Percentiles rank a stretch among this genome's conserved stretches.
phyloP scores from a whole-genome alignment of 345 rosid species.

The Syzygium aromaticum region DNA sequence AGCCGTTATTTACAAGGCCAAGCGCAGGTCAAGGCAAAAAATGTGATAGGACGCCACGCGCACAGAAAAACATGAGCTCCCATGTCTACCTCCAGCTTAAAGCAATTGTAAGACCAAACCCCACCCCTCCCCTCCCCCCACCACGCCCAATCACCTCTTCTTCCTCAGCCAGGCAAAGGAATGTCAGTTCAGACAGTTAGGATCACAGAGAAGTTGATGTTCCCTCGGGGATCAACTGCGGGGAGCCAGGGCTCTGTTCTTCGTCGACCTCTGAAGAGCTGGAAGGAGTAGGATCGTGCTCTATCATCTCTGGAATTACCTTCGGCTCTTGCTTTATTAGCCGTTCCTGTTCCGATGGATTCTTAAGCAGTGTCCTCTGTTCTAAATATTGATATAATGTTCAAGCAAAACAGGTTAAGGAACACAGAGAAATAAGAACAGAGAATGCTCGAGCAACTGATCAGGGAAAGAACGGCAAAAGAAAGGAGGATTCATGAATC shows the following conservation, averaged over 20 bases:
- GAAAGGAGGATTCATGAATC: not conserved
- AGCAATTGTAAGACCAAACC: not conserved
- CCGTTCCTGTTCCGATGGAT: slow-evolving; percentile 33
- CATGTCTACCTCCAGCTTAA: not conserved
- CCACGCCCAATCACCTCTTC: not conserved
- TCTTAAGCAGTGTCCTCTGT: slow-evolving; percentile 23
- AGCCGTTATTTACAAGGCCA: not conserved
- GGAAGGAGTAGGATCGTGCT: not conserved
- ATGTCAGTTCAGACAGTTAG: not conserved
- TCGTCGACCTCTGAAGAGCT: not conserved
- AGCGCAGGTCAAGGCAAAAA: not conserved
- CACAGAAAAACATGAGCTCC: not conserved
- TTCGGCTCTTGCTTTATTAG: slow-evolving; percentile 30
- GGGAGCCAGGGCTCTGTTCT: not conserved
- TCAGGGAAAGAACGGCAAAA: not conserved
- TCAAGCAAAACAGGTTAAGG: slow-evolving; percentile 18
- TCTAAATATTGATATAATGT: slow-evolving; percentile 26
- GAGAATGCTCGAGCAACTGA: not conserved
- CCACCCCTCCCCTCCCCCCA: not conserved
- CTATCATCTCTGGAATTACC: slow-evolving; percentile 23
- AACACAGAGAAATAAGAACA: not conserved
- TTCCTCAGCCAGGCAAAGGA: not conserved
- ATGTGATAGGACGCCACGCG: not conserved
- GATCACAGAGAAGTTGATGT: not conserved
- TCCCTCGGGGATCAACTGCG: not conserved